phyloP scores from a whole-genome alignment of 441 rosid genomes.

The Rhodomyrtus psidioides region DNA sequence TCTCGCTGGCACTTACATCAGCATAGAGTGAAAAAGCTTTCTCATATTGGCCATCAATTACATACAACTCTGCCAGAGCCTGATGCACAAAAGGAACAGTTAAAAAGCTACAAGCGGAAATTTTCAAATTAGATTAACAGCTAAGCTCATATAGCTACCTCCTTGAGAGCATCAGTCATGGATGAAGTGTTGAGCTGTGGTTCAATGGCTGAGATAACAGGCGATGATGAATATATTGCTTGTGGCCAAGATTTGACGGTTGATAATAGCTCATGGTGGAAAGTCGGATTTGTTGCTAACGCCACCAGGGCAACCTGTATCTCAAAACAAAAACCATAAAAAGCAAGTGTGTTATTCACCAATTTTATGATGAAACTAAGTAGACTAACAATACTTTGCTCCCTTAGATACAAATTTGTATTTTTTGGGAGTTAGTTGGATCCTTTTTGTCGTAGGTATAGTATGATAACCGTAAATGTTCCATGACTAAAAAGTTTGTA shows the following conservation, averaged over 20 bases:
- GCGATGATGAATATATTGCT: constrained; percentile 70
- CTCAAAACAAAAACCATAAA: constrained; percentile 10
- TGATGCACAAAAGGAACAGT: constrained; percentile 22
- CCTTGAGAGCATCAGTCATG: constrained; percentile 94
- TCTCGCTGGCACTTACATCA: constrained; percentile 63
- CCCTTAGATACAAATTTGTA: neutral
- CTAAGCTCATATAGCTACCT: constrained; percentile 31
- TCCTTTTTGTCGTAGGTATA: neutral
- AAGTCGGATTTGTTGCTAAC: constrained; percentile 82
- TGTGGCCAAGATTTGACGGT: constrained; percentile 96
- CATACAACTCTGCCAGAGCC: constrained; percentile 93
- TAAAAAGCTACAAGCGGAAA: constrained; percentile 8
- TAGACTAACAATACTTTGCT: neutral
- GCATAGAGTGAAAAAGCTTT: constrained; percentile 91
- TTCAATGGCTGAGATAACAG: constrained; percentile 93
- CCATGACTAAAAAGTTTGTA: neutral
- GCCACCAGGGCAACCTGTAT: constrained; percentile 95
- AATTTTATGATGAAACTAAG: neutral
- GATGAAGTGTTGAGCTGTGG: constrained; percentile 94
- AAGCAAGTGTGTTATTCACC: neutral
- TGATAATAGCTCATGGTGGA: constrained; percentile 77
- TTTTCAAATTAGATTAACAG: constrained; percentile 1
- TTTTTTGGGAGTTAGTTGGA: neutral
- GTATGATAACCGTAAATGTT: neutral
- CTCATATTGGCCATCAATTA: constrained; percentile 82